Evolutionary conservation across 441 rosid species (phyloP), one percentile per base, ranked within the genome.

Genomic region (Aleurites moluccanus): DNA sequence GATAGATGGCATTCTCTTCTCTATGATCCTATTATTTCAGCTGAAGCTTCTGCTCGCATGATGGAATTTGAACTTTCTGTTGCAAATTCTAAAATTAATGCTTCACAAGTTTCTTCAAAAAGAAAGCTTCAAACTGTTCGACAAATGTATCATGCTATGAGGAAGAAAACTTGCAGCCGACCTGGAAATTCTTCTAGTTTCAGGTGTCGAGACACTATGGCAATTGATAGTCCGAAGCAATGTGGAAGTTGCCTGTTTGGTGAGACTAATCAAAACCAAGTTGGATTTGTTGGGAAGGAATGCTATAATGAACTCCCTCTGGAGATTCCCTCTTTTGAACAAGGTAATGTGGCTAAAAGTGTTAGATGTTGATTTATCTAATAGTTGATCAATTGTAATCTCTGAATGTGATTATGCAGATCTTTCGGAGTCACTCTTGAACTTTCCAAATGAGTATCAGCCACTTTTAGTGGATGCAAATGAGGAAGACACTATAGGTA

Each of bases 1-100:
- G 91, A 87, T 65, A 87, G 97, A 60, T 93, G 97, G 98, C 81
- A 86, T 84, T 85, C 98, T 72, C 91, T 93, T 18, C 90, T 93
- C 20, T 91, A 91, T 76, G 98, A 93, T 83, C 91, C 95, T 33
- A 79, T 85, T 64, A 78, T 91, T 74, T 91, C 97, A 33, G 86
- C 85, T 33, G 91, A 89, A 80, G 98, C 96, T 56, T 85, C 94
- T 69, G 76, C 80, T 62, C 80, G 83, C 60, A 90, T 94, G 91
- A 55, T 87, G 69, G 93, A 90, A 78, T 80, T 85, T 74, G 94
- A 91, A 78, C 85, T 79, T 57, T 79, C 85, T 75, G 68, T 35
- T 5, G n/a, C 56, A 7, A 67, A 53, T 44, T 3, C 45, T 21
- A 69, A 25, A 69, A n/a, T 61, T 2, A 33, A 35, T 30, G 3